Evolutionary conservation across 1,284 basidiomycete species (phyloP), one percentile per base, ranked within the genome.

Genomic region (Puccinia sorghi): DNA sequence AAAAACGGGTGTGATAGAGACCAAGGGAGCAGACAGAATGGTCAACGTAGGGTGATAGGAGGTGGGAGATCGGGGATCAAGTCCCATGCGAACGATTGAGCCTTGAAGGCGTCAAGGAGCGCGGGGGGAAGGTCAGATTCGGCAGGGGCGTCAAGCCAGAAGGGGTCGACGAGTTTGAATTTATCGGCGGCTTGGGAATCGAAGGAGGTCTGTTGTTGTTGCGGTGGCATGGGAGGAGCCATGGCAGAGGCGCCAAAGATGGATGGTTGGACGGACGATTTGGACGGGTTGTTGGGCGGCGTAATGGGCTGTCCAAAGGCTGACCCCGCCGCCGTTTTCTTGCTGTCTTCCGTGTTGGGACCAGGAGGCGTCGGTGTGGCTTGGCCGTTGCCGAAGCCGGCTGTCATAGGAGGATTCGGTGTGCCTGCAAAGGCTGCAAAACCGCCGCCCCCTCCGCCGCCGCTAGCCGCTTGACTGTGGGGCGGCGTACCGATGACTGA

Each of bases 21-120:
- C n/a, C n/a, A n/a, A n/a, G n/a, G n/a, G n/a, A n/a, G n/a, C n/a
- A n/a, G n/a, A n/a, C n/a, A n/a, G n/a, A n/a, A n/a, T n/a, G n/a
- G n/a, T 76, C 22, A 77, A 27, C 75, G 50, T 37, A 77, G 41
- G 13, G 52, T 43, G 25, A 77, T 56, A 20, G 75, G 75, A 70
- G 75, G 75, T 17, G 75, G 64, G n/a, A 77, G 25, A n/a, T 67
- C 32, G 22, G 75, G 75, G 25, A 77, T 77, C 7, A 37, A 39
- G 1, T 61, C 75, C 75, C 75, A 77, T 32, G 64, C 41, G 22
- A 77, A 77, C 15, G 8, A 22, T 41, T 69, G 37, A 37, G 64
- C 52, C 46, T 70, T 57, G 22, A 77, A 77, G 17, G 75, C 75
- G 12, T 27, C 41, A 11, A 77, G 43, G 20, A 70, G 25, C 4